Percentiles rank a stretch among this genome's conserved stretches.
Evolutionary conservation across 495 filamentous ascomycete species (phyloP).

Genomic region (Geopyxis carbonaria): DNA sequence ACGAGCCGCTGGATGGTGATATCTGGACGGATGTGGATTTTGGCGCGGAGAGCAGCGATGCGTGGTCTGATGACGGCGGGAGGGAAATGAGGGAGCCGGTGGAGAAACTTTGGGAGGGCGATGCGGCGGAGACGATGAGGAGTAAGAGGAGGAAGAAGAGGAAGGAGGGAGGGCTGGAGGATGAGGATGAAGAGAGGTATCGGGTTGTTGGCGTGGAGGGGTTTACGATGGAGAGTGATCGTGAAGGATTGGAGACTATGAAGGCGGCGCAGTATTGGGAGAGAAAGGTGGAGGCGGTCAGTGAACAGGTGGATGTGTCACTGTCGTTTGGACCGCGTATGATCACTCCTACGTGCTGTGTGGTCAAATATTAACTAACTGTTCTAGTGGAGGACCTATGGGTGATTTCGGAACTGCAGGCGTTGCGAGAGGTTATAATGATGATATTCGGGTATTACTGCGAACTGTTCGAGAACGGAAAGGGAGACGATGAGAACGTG

Average conservation of each 20-base stretch:
- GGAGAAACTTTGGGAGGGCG: too few relatives aligned
- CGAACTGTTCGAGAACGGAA: conserved; percentile 42
- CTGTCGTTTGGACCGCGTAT: conserved; percentile 20
- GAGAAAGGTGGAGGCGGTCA: conserved; percentile 21
- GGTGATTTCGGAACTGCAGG: conserved; percentile 51
- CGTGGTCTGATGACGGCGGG: conserved; percentile 15
- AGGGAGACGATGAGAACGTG: conserved; percentile 26
- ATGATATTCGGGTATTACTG: conserved; percentile 73
- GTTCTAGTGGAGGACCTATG: conserved; percentile 35
- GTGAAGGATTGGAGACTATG: conserved; percentile 12
- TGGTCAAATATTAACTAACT: conserved; percentile 30
- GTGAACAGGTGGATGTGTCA: conserved; percentile 27
- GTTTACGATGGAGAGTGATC: conserved; percentile 12
- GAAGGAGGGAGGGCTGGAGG: neutral
- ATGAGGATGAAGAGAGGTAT: conserved; percentile 33
- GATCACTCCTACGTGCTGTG: neutral
- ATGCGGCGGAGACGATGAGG: too few relatives aligned
- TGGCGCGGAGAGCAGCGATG: conserved; percentile 43
- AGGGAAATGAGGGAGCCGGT: conserved; percentile 4
- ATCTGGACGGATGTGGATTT: conserved; percentile 73
- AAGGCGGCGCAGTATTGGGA: conserved; percentile 23
- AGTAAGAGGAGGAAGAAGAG: conserved; percentile 8
- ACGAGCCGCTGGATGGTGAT: conserved; percentile 51
- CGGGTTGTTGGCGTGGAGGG: conserved; percentile 21
- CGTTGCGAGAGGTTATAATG: conserved; percentile 60